Percentiles rank a stretch among this genome's conserved stretches.
Evolutionary conservation across 1,284 basidiomycete genomes (phyloP).

Genomic region (Apiotrichum siamense): DNA sequence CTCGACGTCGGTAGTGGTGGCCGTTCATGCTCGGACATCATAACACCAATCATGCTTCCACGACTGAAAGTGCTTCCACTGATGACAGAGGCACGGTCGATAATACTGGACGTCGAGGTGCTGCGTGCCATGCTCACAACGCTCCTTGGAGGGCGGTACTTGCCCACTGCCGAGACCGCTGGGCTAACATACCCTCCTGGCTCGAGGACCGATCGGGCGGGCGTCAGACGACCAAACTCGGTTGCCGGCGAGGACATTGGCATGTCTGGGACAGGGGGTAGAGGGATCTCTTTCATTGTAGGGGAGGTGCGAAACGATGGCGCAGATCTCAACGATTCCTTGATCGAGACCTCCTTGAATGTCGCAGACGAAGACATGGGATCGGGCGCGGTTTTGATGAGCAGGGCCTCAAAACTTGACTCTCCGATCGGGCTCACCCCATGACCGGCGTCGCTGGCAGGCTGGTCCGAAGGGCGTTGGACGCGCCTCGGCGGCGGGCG

Average conservation of each 20-base stretch:
- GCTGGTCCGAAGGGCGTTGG: conserved; percentile 1
- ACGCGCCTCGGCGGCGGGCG: conserved; percentile 6
- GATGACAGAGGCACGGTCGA: neutral
- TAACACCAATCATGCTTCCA: no score
- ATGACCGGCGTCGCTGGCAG: neutral
- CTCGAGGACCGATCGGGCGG: neutral
- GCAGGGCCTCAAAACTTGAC: neutral
- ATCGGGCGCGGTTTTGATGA: neutral
- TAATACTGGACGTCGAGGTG: neutral
- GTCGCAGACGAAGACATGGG: conserved; percentile 1
- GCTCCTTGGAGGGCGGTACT: neutral
- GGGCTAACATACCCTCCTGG: neutral
- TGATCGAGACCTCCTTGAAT: neutral
- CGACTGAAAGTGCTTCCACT: neutral
- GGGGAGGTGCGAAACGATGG: neutral
- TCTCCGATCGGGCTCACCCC: neutral
- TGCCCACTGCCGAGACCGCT: neutral
- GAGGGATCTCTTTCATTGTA: no score
- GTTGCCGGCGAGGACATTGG: neutral
- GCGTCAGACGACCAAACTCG: neutral
- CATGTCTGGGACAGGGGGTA: no score
- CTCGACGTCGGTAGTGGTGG: no score
- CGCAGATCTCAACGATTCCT: neutral
- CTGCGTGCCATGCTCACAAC: neutral
- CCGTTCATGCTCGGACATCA: no score